phyloP scores from a whole-genome alignment of 345 rosid genomes.

The Fremontodendron californicum region DNA sequence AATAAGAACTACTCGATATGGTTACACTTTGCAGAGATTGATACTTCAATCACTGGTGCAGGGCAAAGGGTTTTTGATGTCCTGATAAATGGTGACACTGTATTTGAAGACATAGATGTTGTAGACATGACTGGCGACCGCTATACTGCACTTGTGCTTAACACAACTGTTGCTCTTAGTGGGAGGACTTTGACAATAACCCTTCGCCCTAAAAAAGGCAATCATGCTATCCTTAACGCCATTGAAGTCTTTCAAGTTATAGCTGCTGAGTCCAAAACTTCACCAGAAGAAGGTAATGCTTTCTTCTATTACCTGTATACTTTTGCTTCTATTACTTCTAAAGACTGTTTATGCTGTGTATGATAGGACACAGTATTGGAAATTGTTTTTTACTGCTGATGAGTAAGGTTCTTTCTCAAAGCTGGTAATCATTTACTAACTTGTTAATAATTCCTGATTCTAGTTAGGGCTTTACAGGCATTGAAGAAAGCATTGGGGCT shows the following conservation, averaged over 20 bases:
- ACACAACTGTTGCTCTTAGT: conserved; percentile 64
- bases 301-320: not conserved
- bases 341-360: not conserved
- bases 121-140: conserved; percentile 61
- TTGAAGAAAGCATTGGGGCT: conserved; percentile 70
- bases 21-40: conserved; percentile 97
- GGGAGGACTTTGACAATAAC: conserved; percentile 78
- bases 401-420: conserved; percentile 1
- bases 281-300: conserved; percentile 69
- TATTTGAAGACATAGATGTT: conserved; percentile 58
- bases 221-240: conserved; percentile 73
- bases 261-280: conserved; percentile 63
- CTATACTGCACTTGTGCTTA: conserved; percentile 74
- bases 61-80: conserved; percentile 84
- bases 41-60: conserved; percentile 46
- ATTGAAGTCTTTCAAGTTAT: conserved; percentile 87
- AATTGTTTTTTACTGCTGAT: not conserved
- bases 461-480: conserved; percentile 70
- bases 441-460: conserved; percentile 26
- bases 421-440: conserved; percentile 16
- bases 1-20: conserved; percentile 85
- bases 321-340: too few relatives aligned
- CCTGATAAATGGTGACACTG: conserved; percentile 60
- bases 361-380: not conserved
- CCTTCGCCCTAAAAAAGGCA: conserved; percentile 61